phyloP scores from a whole-genome alignment of 352 stramenopile genomes.

The Phytophthora quininea region DNA sequence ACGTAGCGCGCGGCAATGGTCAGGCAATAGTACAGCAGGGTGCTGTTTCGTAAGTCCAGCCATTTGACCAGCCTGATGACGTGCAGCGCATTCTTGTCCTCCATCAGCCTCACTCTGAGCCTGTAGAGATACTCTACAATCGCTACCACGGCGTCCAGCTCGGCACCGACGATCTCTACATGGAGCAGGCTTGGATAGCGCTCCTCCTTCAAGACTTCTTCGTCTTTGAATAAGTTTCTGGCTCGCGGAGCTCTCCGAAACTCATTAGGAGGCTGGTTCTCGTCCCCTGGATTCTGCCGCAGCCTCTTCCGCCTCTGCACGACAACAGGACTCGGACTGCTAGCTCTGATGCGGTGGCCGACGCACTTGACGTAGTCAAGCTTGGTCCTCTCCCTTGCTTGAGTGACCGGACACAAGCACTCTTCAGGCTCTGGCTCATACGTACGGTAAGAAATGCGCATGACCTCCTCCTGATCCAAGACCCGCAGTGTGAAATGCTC shows the following conservation, averaged over 20 bases:
- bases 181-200: constrained; percentile 30
- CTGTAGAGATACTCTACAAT: constrained; percentile 68
- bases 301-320: constrained; percentile 26
- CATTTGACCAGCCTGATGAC: constrained; percentile 53
- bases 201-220: constrained; percentile 6
- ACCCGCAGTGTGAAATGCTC: background rate
- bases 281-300: constrained; percentile 16
- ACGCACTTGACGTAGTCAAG: background rate
- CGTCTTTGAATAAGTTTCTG: constrained; percentile 26
- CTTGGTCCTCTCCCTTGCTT: background rate
- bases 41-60: constrained; percentile 41
- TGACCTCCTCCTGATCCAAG: constrained; percentile 20
- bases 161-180: constrained; percentile 47
- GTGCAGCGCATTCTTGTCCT: constrained; percentile 37
- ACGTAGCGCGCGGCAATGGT: constrained; percentile 34
- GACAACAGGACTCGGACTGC: constrained; percentile 10
- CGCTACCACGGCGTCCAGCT: constrained; percentile 48
- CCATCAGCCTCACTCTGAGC: constrained; percentile 38
- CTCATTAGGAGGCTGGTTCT: constrained; percentile 19
- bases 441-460: background rate
- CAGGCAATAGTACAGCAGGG: constrained; percentile 50
- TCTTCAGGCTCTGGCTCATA: background rate
- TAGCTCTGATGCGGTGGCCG: background rate
- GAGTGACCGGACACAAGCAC: background rate
- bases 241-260: constrained; percentile 16